Evolutionary conservation across 164 flowering plant species (phyloP), one percentile per base, ranked within the genome.

Genomic region (Piper longum): DNA sequence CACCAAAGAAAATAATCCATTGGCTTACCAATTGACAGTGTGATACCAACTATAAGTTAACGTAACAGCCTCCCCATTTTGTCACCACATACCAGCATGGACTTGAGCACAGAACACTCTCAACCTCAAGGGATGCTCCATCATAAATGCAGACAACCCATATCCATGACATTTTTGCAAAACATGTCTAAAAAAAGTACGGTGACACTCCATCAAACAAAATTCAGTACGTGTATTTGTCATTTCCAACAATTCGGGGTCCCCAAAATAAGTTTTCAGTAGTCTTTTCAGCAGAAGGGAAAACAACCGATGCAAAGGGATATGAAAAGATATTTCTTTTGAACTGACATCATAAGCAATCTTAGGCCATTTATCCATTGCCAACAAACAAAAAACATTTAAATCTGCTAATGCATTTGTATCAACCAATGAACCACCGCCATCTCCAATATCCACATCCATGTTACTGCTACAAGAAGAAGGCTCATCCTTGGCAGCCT

Each of bases 11-110:
- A 40, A 57, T 39, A 26, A 51, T 41, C 62, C 54, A 56, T 45
- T 48, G 40, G 76, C 88, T 66, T 71, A 95, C 99, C 96, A 86
- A 62, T 82, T 86, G 66, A 78, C 84, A 42, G 92, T 77, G 57
- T 85, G 86, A 64, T 95, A 91, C 85, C 78, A 81, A 64, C 89
- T 93, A 66, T 73, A 81, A 51, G 79, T 82, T 41, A 79, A 55
- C 41, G 81, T 44, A 42, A 89, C 86, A 64, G 87, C 78, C 76
- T 91, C 97, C 41, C 96, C 96, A 82, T 91, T 87, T 70, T 75
- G 85, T 64, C 87, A 75, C 99, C 99, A 91, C 96, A 95, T 89
- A 60, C 96, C 99, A 74, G 96, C 97, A 73, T 72, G 85, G 63
- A 91, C 93, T 72, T 95, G 69, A 59, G 96, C 88, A 80, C 91